Conservation (phyloP, 2,329 filamentous ascomycete species). For the Cercospora canescens region DNA sequence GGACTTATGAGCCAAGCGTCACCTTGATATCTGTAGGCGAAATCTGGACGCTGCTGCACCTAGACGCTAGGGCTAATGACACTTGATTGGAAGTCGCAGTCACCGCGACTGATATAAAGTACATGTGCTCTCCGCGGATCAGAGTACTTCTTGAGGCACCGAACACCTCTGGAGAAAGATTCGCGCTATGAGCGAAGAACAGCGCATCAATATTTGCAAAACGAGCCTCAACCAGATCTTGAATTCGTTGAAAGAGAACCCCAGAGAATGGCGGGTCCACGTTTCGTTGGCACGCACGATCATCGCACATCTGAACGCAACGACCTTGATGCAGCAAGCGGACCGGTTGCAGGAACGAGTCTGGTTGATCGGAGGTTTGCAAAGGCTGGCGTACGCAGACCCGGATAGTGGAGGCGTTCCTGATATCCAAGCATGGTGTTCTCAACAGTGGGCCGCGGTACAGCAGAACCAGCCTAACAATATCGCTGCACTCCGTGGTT, state of each 20-base stretch:
- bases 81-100: background rate
- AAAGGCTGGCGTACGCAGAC: constrained; percentile 53
- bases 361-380: constrained; percentile 47
- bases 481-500: constrained; percentile 46
- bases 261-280: constrained; percentile 30
- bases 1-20: background rate
- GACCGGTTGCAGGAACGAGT: constrained; percentile 41
- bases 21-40: background rate
- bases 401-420: constrained; percentile 46
- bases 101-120: background rate
- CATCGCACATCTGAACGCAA: constrained; percentile 41
- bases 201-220: constrained; percentile 32
- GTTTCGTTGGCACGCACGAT: constrained; percentile 40
- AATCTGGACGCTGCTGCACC: background rate
- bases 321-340: constrained; percentile 41
- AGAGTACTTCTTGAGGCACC: background rate
- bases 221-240: constrained; percentile 37
- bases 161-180: background rate
- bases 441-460: constrained; percentile 49
- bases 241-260: constrained; percentile 35
- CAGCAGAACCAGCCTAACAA: constrained; percentile 48
- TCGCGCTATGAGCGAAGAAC: constrained; percentile 31
- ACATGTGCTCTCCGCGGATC: background rate
- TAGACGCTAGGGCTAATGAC: background rate
- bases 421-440: constrained; percentile 53